phyloP scores from a whole-genome alignment of 2,329 filamentous ascomycete species.

The Phialophora chinensis region DNA sequence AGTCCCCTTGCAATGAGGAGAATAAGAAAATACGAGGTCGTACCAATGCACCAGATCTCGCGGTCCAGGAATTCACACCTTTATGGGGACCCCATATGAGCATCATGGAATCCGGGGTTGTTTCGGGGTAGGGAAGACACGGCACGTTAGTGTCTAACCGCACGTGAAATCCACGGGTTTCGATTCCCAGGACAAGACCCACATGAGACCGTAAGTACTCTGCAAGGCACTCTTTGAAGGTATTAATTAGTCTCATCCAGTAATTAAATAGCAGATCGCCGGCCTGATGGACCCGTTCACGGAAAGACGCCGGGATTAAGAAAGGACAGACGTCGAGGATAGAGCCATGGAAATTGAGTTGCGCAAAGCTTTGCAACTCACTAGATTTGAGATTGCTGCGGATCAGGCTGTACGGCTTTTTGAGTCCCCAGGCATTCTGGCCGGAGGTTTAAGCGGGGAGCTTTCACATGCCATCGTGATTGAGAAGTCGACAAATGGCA shows the following conservation, averaged over 20 bases:
- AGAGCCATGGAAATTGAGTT: neutral
- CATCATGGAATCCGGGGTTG: neutral
- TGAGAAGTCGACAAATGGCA: neutral
- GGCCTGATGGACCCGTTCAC: neutral
- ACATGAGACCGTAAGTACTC: neutral
- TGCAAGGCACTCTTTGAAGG: neutral
- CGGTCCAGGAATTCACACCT: neutral
- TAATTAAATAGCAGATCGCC: neutral
- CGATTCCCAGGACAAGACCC: conserved; percentile 13
- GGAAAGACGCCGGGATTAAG: neutral
- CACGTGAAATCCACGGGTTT: conserved; percentile 12
- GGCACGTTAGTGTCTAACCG: conserved; percentile 6
- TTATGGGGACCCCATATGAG: conserved; percentile 5
- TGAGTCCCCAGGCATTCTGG: neutral
- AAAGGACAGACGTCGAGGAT: neutral
- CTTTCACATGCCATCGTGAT: neutral
- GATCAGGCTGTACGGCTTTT: neutral
- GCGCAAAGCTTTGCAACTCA: neutral
- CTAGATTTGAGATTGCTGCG: neutral
- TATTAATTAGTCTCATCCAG: neutral
- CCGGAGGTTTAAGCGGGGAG: neutral
- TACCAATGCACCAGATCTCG: neutral
- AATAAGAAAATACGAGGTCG: neutral
- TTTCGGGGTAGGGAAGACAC: conserved; percentile 8
- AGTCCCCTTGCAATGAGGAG: neutral